Evolutionary conservation across 169 alveolate genomes (phyloP).

Genomic region (Ichthyophthirius multifiliis): DNA sequence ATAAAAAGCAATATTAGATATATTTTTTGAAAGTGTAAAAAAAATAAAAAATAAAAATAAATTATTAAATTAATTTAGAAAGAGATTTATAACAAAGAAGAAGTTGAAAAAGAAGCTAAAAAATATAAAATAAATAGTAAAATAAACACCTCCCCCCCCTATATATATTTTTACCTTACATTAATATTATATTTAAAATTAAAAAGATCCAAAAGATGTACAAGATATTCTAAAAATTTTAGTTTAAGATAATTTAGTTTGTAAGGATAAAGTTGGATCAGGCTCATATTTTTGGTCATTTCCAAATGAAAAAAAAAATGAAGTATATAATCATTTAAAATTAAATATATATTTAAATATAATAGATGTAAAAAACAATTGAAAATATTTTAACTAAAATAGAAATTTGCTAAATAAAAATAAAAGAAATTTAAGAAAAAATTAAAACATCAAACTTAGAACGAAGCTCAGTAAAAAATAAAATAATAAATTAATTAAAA

Average conservation of each 20-base stretch:
- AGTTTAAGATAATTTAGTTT: background rate
- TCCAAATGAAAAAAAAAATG: background rate
- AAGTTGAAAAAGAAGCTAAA: background rate
- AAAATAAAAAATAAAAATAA: background rate
- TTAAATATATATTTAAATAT: background rate
- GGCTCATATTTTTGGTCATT: constrained; percentile 1
- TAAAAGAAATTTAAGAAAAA: background rate
- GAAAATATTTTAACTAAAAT: background rate
- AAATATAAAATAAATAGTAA: background rate
- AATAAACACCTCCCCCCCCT: too few relatives aligned
- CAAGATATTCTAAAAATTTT: background rate
- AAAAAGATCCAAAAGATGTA: background rate
- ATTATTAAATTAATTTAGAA: background rate
- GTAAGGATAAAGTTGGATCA: background rate
- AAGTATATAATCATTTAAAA: background rate
- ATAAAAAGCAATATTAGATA: background rate
- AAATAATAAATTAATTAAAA: background rate
- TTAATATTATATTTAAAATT: background rate
- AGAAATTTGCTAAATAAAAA: background rate
- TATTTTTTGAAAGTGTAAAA: background rate
- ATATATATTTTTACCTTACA: background rate
- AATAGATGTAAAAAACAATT: background rate
- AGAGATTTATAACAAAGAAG: background rate
- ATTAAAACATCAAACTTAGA: background rate
- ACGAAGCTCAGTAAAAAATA: background rate